A percentile compares a stretch with the other conserved stretches of the same genome.
These are phyloP conservation scores for Fragaria nilgerrensis DNA, from an alignment of 306 rosid species.

Conservation along the genomic window DNA sequence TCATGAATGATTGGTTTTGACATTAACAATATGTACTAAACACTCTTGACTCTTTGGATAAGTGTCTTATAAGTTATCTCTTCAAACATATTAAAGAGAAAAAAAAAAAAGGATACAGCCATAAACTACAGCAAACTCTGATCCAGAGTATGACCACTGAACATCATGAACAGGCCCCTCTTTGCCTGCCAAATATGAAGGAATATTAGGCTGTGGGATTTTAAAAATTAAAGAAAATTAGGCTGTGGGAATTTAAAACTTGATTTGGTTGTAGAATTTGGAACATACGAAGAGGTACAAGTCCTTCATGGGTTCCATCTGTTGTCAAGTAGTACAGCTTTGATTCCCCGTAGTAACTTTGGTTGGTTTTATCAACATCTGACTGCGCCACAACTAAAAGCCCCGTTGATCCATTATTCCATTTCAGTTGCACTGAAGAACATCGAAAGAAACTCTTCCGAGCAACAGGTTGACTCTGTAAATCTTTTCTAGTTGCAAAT, in stretches of 20 bases:
- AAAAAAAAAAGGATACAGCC: constrained; percentile 82
- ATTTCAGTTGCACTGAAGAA: constrained; percentile 71
- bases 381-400: constrained; percentile 81
- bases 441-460: constrained; percentile 87
- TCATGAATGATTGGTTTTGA: not conserved
- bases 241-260: constrained; percentile 7
- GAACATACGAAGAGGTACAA: constrained; percentile 87
- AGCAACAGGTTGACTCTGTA: constrained; percentile 67
- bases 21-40: not conserved
- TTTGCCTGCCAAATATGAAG: constrained; percentile 70
- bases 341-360: constrained; percentile 94
- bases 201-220: constrained; percentile 10
- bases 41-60: not conserved
- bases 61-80: not conserved
- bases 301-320: constrained; percentile 81
- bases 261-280: not conserved
- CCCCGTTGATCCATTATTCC: constrained; percentile 89
- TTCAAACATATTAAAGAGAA: constrained; percentile 9
- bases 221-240: constrained; percentile 7
- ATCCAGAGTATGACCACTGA: constrained; percentile 83
- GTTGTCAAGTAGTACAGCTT: constrained; percentile 85
- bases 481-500: constrained; percentile 55
- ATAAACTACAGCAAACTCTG: constrained; percentile 85
- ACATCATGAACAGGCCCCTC: constrained; percentile 97
- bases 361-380: constrained; percentile 96